Evolutionary conservation across 2,329 filamentous ascomycete genomes (phyloP), one percentile per base, ranked within the genome.

Genomic region (Venturia oleaginea): DNA sequence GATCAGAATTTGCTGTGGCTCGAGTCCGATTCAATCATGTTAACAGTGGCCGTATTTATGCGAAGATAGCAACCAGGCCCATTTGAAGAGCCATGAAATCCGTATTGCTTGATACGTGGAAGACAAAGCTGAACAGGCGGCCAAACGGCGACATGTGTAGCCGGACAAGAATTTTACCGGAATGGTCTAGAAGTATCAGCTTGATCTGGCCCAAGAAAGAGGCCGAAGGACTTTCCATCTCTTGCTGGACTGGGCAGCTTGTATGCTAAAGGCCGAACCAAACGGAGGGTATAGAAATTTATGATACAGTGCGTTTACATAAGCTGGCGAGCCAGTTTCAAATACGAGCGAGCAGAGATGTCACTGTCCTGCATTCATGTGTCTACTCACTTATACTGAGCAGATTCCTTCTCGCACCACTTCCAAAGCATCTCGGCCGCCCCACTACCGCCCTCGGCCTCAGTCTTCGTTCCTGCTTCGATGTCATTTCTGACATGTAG

Each of bases 371-470:
- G 22, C 15, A 13, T 22, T 27, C 46, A 27, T 27, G 27, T 22
- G 10, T 51, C 13, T 13, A 57, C 37, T 57, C 24, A 63, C 48
- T 51, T 40, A n/a, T 60, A 66, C 15, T 34, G 27, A n/a, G 27
- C 51, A 27, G 62, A 59, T 55, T 64, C 62, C 40, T 24, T 65
- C 42, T 66, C 65, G 32, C 48, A 65, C 65, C 65, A 66, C 13
- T 48, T 43, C 65, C 48, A 60, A 15, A 66, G 51, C 46, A 61
- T 64, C 54, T 65, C 61, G 4, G 64, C 64, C 24, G 11, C 19
- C 17, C 65, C 65, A 22, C 32, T 60, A 1, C 63, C 63, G 15
- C 62, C 55, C 30, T 65, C 62, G 19, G 43, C 30, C 30, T 37
- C 42, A 38, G 34, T 55, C 59, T 62, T 62, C 19, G 40, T 38